Evolutionary conservation across 129 eudicot genomes (phyloP).

Genomic region (Lactuca sativa): DNA sequence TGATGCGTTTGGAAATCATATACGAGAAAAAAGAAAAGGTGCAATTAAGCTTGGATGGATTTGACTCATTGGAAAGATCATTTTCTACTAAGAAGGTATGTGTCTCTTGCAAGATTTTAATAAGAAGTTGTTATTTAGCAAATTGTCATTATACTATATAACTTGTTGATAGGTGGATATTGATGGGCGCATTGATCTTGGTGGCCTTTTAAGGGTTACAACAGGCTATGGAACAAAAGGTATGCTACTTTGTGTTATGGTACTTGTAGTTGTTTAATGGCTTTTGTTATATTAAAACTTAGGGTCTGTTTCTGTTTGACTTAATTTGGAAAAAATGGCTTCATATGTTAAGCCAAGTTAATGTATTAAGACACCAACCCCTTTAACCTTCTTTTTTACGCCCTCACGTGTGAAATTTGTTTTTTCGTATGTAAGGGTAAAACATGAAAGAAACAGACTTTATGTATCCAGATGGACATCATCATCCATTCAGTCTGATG

Average conservation of each 20-base stretch:
- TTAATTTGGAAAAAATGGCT: no score
- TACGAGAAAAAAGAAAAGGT: constrained; percentile 42
- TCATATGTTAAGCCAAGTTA: no score
- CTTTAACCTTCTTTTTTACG: no score
- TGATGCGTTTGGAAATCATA: constrained; percentile 64
- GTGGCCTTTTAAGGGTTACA: constrained; percentile 53
- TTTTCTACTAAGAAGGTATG: constrained; percentile 20
- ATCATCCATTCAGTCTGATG: no score
- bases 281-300: background rate
- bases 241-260: constrained; percentile 7
- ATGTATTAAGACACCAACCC: no score
- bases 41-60: constrained; percentile 46
- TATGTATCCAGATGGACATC: no score
- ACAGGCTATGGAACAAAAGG: constrained; percentile 56
- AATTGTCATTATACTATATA: background rate
- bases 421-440: no score
- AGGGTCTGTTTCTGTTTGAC: no score
- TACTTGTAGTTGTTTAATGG: background rate
- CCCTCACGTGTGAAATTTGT: no score
- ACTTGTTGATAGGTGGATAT: constrained; percentile 48
- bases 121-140: no score
- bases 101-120: constrained; percentile 1
- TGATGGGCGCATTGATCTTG: constrained; percentile 50
- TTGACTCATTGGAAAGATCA: constrained; percentile 31
- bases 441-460: no score